Base-by-base conservation (phyloP, 2,329 filamentous ascomycete genomes). In the Dendryphion nanum region DNA sequence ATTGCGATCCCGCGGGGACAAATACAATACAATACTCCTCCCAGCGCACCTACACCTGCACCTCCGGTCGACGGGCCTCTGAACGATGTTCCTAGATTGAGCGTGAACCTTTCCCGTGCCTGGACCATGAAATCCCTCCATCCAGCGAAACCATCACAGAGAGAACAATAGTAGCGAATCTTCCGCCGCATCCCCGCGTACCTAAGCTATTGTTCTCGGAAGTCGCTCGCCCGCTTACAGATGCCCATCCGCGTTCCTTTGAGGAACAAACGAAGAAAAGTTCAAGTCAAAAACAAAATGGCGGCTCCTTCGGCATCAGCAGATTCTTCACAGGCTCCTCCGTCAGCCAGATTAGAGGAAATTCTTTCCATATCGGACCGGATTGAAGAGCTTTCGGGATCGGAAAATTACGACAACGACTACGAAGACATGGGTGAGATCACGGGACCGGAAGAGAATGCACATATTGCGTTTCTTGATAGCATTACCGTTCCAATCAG, bases 401-500 rank as follows among this genome's bases (percentile, higher is more conserved):
- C 55, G 29, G 44, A 46, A 13, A n/a, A n/a, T n/a, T n/a, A n/a
- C n/a, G 48, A 57, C 24, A 37, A 53, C 48, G 60, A 61, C 4
- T 63, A 62, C 57, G 62, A 66, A 56, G 62, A 64, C 36, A 61
- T 65, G 54, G 61, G 55, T 3, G 49, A 54, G 8, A 47, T 37
- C 19, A n/a, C 48, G 28, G 53, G 51, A 8, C 23, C 45, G 24
- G 47, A 60, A 44, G 53, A 62, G 42, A 41, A 51, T 26, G 57
- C 51, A 4, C 53, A 59, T 31, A 59, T 57, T 20, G 49, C 46
- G 5, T 62, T 58, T 18, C 37, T 63, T 18, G 55, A 57, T 10
- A 56, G 53, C 26, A 40, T 65, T n/a, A 49, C 47, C 13, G 48
- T 86, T 10, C 72, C 73, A 14, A 78, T 95, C 50, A 72, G 70